Conservation (phyloP, 129 eudicot species). For the Kitagawia praeruptora region DNA sequence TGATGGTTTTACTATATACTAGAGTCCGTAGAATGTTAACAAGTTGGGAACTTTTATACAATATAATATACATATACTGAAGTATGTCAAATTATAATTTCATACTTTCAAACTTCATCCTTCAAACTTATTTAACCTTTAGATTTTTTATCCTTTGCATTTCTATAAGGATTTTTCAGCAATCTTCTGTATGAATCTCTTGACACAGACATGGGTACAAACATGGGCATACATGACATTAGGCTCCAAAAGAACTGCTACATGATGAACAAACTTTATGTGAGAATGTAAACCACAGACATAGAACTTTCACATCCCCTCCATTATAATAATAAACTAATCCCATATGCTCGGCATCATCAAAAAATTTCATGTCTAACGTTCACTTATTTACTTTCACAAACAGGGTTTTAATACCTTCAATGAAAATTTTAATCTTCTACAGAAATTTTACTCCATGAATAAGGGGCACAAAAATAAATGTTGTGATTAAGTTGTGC, state of each 20-base stretch:
- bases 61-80: background rate
- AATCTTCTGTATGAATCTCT: background rate
- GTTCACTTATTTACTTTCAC: background rate
- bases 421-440: background rate
- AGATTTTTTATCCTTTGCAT: background rate
- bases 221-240: background rate
- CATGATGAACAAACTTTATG: background rate
- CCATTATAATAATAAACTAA: background rate
- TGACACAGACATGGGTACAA: background rate
- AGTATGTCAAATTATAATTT: background rate
- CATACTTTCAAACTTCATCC: background rate
- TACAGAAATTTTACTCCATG: background rate
- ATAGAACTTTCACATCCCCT: background rate
- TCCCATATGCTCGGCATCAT: background rate
- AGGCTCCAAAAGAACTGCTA: background rate
- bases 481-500: slow-evolving; percentile 1
- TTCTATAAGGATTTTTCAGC: background rate
- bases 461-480: background rate
- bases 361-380: background rate
- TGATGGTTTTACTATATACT: background rate
- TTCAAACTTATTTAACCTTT: background rate
- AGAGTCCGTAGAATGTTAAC: background rate
- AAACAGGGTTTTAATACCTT: background rate
- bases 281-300: background rate
- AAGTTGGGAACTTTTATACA: background rate